phyloP scores from a whole-genome alignment of 352 stramenopile species.

The Pythium brachiatum region DNA sequence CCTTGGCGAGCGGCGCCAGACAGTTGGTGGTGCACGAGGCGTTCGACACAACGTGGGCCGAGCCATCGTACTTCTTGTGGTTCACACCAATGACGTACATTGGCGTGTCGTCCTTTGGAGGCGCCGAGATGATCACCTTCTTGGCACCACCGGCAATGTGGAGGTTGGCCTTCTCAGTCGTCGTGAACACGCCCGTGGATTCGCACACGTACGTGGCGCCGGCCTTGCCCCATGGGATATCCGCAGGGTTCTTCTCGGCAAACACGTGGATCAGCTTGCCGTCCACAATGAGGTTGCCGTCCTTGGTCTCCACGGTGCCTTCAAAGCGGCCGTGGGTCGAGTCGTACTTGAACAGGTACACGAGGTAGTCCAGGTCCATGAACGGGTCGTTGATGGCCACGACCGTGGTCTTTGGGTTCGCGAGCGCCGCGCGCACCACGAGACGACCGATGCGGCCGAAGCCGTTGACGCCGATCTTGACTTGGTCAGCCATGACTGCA shows the following conservation, averaged over 20 bases:
- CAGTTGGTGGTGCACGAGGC: conserved; percentile 82
- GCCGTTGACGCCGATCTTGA: conserved; percentile 54
- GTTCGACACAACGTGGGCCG: conserved; percentile 78
- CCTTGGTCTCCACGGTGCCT: conserved; percentile 86
- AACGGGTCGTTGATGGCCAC: conserved; percentile 61
- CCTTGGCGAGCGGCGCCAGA: conserved; percentile 48
- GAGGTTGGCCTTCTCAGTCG: conserved; percentile 71
- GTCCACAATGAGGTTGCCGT: conserved; percentile 70
- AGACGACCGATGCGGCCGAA: conserved; percentile 60
- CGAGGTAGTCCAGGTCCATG: conserved; percentile 64
- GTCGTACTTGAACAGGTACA: conserved; percentile 97
- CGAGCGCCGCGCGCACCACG: conserved; percentile 41
- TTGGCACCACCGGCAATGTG: conserved; percentile 92
- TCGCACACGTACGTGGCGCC: conserved; percentile 95
- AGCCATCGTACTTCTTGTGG: conserved; percentile 87
- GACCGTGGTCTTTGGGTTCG: conserved; percentile 49
- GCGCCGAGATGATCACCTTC: conserved; percentile 97
- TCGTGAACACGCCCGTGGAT: conserved; percentile 95
- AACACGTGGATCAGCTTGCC: conserved; percentile 46
- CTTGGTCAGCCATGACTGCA: conserved; percentile 33
- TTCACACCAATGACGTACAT: conserved; percentile 98
- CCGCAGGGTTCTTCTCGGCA: conserved; percentile 43
- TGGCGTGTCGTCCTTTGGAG: conserved; percentile 90
- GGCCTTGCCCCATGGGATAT: conserved; percentile 74
- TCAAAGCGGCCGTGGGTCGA: conserved; percentile 92